Evolutionary conservation across 2,329 filamentous ascomycete genomes (phyloP), one percentile per base, ranked within the genome.

Genomic region (Ascochyta clinopodiicola): DNA sequence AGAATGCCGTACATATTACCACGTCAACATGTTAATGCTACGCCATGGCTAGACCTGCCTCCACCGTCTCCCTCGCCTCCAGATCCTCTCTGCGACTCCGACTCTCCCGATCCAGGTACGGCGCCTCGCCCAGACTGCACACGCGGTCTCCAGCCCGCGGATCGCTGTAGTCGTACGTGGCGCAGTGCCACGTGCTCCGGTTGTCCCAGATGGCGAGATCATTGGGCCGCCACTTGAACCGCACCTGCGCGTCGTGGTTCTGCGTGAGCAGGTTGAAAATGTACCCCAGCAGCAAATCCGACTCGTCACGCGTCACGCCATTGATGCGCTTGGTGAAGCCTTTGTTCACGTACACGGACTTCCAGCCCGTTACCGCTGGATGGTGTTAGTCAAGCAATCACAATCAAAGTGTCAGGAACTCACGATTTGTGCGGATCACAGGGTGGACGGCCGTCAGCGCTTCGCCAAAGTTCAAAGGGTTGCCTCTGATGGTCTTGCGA

Each of bases 161-260:
- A 76, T 43, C 85, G 13, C 79, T 79, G 39, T 88, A 88, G 61
- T 89, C 87, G 59, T 84, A 87, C 0, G 85, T 88, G 0, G 85
- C 86, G 34, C 81, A 82, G 61, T 87, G 85, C 70, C 83, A 86
- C 0, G 76, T 80, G 48, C 81, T 82, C 6, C 84, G 74, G 57
- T 89, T 89, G 66, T 90, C 87, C 87, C 87, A 90, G 60, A 89
- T 86, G 1, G 85, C 82, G 70, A 68, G 51, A 39, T 64, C 67
- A 25, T 68, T 70, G 22, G 27, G 36, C 10, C 64, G 56, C 68
- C 82, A 84, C 64, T 79, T 79, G 64, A 81, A 79, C 10, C 82
- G 64, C 4, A 83, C 81, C 63, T 82, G 80, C 29, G 82, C 67
- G 56, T 84, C 82, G 63, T 84, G 82, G 63, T 82, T 83, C 51